phyloP scores from a whole-genome alignment of 305 asterid species.

The Salvia sclarea region DNA sequence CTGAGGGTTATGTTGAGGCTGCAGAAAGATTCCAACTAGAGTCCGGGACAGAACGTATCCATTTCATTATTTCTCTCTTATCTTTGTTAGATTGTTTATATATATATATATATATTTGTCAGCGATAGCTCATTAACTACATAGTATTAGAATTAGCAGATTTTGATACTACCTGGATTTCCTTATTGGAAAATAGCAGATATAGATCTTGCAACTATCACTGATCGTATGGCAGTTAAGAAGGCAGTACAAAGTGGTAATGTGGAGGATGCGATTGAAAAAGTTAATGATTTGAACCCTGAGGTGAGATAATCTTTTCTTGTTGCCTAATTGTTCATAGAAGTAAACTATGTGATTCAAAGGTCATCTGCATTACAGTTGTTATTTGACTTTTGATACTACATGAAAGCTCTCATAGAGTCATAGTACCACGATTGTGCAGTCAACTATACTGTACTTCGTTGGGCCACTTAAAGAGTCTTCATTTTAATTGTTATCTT shows the following conservation, averaged over 20 bases:
- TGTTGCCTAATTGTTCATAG: not conserved
- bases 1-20: conserved; percentile 82
- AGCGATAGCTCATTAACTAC: not conserved
- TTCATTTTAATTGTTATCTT: not conserved
- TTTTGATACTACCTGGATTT: conserved; percentile 20
- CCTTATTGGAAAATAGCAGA: conserved; percentile 79
- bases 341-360: not conserved
- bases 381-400: conserved; percentile 8
- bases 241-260: conserved; percentile 83
- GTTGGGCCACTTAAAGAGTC: not conserved
- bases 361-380: not conserved
- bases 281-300: conserved; percentile 83
- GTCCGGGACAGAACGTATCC: conserved; percentile 86
- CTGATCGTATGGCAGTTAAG: conserved; percentile 83
- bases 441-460: not conserved
- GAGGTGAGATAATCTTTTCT: conserved; percentile 51
- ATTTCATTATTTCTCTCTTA: not conserved
- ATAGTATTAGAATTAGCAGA: not conserved
- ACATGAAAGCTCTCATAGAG: not conserved
- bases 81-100: not conserved
- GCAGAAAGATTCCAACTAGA: conserved; percentile 65
- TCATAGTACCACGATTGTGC: not conserved
- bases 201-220: conserved; percentile 79
- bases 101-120: not conserved
- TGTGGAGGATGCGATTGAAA: conserved; percentile 86